Conservation (phyloP, 2,329 filamentous ascomycete genomes). For the Exophiala spinifera region DNA sequence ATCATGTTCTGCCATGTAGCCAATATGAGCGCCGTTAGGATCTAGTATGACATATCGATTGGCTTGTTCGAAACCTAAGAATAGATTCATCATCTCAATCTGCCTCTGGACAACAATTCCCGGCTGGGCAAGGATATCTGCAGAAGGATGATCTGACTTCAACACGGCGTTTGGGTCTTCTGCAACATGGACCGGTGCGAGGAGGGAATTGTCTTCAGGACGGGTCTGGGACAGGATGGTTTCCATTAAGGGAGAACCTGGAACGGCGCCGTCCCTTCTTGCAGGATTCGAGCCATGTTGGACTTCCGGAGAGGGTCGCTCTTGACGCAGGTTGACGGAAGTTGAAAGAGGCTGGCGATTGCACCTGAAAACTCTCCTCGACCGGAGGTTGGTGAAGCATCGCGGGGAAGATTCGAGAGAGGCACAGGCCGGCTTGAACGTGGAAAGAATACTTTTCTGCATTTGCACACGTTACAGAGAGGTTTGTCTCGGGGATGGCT, state of each 20-base stretch:
- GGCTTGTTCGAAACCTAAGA: constrained; percentile 65
- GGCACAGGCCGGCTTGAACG: constrained; percentile 10
- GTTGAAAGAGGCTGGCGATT: neutral
- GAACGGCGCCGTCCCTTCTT: constrained; percentile 2
- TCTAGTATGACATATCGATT: constrained; percentile 66
- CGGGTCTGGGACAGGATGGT: constrained; percentile 41
- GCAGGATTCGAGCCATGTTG: constrained; percentile 6
- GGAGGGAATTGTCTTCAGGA: constrained; percentile 50
- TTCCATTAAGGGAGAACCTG: constrained; percentile 40
- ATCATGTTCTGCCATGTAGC: constrained; percentile 63
- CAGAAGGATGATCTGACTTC: constrained; percentile 57
- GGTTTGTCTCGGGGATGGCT: neutral
- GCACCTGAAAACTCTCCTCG: constrained; percentile 1
- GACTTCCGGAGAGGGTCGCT: constrained; percentile 2
- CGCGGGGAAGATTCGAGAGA: neutral
- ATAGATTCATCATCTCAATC: constrained; percentile 63
- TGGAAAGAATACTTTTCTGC: constrained; percentile 4
- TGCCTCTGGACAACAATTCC: constrained; percentile 62
- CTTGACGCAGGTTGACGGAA: constrained; percentile 2
- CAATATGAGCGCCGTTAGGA: constrained; percentile 60
- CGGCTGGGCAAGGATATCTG: constrained; percentile 58
- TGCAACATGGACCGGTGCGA: constrained; percentile 60
- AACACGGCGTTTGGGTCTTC: constrained; percentile 60
- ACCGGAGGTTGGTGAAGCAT: constrained; percentile 1
- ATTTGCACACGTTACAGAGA: constrained; percentile 1